Evolutionary conservation across 306 rosid genomes (phyloP).

Genomic region (Begonia fuchsioides): DNA sequence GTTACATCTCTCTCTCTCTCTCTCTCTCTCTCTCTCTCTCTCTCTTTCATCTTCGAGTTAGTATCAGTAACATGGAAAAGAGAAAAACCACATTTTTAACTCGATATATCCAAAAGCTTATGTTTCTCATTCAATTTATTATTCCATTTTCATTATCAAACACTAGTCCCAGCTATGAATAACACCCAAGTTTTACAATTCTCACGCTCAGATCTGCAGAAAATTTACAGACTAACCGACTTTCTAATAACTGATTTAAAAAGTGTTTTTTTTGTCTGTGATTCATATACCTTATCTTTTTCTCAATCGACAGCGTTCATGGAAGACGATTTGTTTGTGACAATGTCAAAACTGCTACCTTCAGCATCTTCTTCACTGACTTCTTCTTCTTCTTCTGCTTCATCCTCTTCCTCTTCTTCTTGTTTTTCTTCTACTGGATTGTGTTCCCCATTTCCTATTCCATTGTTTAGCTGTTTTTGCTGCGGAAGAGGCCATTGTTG

Average conservation of each 20-base stretch:
- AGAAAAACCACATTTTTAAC: not conserved
- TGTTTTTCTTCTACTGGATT: not conserved
- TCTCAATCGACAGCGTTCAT: not conserved
- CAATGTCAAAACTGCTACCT: not conserved
- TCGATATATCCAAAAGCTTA: not conserved
- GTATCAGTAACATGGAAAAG: not conserved
- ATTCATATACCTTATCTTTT: not conserved
- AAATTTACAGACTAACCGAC: not conserved
- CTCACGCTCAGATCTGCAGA: not conserved
- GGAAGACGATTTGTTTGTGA: not conserved
- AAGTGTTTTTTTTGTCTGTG: not conserved
- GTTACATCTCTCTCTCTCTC: too few species aligned
- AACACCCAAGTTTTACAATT: not conserved
- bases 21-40: too few species aligned
- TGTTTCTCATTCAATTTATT: not conserved
- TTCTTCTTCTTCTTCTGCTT: not conserved
- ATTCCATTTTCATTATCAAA: not conserved
- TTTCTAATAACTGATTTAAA: not conserved
- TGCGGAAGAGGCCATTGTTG: constrained; percentile 86
- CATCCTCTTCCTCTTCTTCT: not conserved
- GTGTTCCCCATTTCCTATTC: not conserved
- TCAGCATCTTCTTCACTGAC: not conserved
- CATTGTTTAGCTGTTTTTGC: not conserved
- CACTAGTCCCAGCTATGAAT: not conserved
- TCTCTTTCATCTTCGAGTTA: too few species aligned